Evolutionary conservation across 2,329 filamentous ascomycete species (phyloP), one percentile per base, ranked within the genome.

Genomic region (Beauveria rudraprayagi): DNA sequence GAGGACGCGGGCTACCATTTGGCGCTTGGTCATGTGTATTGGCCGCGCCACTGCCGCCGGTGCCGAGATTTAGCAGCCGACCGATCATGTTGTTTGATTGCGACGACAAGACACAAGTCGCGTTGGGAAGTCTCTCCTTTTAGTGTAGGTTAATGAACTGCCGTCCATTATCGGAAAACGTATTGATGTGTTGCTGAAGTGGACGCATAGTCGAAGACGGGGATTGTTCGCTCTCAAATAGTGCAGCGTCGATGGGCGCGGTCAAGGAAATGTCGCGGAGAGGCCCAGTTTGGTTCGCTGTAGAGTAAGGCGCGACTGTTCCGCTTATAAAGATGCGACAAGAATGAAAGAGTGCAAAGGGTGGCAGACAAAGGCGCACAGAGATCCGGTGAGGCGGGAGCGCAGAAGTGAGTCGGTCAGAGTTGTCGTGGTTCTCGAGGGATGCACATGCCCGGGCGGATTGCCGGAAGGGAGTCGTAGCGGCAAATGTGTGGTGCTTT

Each of bases 61-160:
- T 76, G 65, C 80, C 81, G 63, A 84, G 75, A 71, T 81, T 84
- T 70, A 88, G 83, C 61, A 88, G 79, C 71, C 85, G 85, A 64
- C 85, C 85, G 68, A 88, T 75, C 82, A 88, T 86, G 61, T 37
- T 57, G 11, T 26, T 30, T 16, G 14, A 22, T 19, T 24, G 17
- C 40, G 19, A 61, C 43, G 52, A 30, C 26, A 8, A 17, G n/a
- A 26, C 22, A 30, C 26, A 11, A 17, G n/a, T 34, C 22, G 34
- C 56, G 28, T 30, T 24, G 52, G n/a, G 17, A 43, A 22, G 5
- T 53, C 48, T 50, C 60, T 47, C 50, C 47, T 53, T 59, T 55
- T 22, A 55, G 11, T 46, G 63, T 61, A 66, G 61, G 51, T 61
- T 34, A 56, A 55, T 40, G 50, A 60, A 56, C 59, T 40, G 56